These are phyloP conservation scores for Phyllosticta citriasiana DNA, from an alignment of 2,329 filamentous ascomycete species.

Conservation along the genomic window DNA sequence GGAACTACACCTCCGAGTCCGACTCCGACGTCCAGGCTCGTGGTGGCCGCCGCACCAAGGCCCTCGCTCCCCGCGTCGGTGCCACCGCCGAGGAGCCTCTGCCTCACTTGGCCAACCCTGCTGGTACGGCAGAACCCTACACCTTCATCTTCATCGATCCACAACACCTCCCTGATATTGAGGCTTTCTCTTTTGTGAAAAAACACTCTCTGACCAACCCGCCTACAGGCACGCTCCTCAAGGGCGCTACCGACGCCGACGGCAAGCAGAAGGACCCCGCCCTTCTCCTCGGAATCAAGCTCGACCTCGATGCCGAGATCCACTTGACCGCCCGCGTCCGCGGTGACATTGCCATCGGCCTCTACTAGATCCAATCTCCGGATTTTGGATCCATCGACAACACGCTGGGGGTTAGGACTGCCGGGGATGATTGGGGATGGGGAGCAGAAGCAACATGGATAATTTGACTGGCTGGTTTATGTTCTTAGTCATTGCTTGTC, in stretches of 20 bases:
- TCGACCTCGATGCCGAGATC: conserved; percentile 53
- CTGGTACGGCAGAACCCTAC: neutral
- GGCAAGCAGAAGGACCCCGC: conserved; percentile 49
- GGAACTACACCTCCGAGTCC: conserved; percentile 5
- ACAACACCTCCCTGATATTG: neutral
- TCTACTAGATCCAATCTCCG: conserved; percentile 37
- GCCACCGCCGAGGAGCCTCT: neutral
- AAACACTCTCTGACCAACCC: neutral
- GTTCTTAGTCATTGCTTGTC: neutral
- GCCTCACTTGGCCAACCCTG: conserved; percentile 6
- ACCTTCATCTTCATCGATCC: neutral
- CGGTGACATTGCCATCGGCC: conserved; percentile 51
- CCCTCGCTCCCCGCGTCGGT: neutral
- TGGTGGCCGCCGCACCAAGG: conserved; percentile 7
- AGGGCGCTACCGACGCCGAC: conserved; percentile 47
- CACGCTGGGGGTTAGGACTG: neutral
- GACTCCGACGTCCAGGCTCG: conserved; percentile 5
- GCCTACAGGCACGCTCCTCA: conserved; percentile 42
- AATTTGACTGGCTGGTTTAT: neutral
- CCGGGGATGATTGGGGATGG: neutral
- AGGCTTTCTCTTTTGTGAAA: neutral
- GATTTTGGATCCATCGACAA: neutral
- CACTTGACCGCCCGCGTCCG: conserved; percentile 51
- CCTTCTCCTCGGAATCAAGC: conserved; percentile 52
- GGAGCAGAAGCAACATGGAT: neutral